Conservation (phyloP, 805 yeast genomes). For the Danielia reshetovae region DNA sequence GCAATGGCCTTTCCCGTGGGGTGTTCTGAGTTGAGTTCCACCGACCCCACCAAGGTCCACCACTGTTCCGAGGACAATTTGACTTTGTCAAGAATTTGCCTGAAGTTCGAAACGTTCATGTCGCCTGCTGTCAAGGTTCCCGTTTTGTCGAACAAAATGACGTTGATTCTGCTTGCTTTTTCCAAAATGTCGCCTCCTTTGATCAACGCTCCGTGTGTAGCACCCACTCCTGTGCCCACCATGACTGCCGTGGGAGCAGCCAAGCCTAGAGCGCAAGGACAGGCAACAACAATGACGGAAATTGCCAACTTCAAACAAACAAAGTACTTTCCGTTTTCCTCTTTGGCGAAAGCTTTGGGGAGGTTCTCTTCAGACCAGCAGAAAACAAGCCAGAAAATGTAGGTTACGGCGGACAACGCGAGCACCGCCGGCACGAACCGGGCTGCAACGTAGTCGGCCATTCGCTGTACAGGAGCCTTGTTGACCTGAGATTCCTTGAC, state of each 20-base stretch:
- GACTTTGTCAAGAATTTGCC: conserved; percentile 3
- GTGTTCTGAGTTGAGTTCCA: conserved; percentile 78
- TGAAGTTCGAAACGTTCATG: conserved; percentile 42
- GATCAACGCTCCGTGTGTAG: conserved; percentile 80
- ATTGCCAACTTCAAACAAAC: conserved; percentile 77
- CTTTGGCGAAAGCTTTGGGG: conserved; percentile 47
- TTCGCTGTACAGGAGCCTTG: conserved; percentile 87
- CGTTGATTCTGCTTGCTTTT: conserved; percentile 56
- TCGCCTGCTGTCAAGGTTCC: conserved; percentile 90
- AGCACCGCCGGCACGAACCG: conserved; percentile 79
- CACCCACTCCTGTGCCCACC: conserved; percentile 99
- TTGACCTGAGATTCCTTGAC: conserved; percentile 87
- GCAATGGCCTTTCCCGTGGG: conserved; percentile 78
- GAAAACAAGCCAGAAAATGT: conserved; percentile 40
- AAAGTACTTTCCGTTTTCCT: conserved; percentile 53
- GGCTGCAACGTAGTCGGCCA: conserved; percentile 81
- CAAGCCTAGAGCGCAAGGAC: conserved; percentile 96
- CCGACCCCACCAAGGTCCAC: conserved; percentile 54
- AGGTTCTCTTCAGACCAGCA: conserved; percentile 23
- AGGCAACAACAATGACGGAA: conserved; percentile 93
- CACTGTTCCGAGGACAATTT: conserved; percentile 23
- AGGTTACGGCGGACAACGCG: conserved; percentile 58
- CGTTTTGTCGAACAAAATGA: conserved; percentile 87
- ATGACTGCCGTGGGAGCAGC: conserved; percentile 99
- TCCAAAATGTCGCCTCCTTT: conserved; percentile 93